Conservation (phyloP, 2,329 filamentous ascomycete species). For the Fusarium caatingaense region DNA sequence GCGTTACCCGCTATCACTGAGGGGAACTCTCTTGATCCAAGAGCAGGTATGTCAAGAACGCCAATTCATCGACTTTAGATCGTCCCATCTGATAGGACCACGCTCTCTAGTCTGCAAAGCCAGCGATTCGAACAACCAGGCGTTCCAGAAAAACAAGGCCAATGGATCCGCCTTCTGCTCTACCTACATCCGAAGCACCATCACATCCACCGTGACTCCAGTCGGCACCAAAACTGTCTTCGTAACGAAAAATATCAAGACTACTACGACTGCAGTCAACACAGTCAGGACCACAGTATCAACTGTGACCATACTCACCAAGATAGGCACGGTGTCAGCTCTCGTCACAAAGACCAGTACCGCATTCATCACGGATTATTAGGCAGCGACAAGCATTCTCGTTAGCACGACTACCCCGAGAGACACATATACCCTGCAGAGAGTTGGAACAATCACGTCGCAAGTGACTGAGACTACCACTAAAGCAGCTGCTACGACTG, state of each 20-base stretch:
- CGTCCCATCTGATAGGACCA: not conserved
- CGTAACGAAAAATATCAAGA: not conserved
- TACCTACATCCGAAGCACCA: not conserved
- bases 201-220: not conserved
- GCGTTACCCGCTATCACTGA: not conserved
- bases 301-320: not conserved
- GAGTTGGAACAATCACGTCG: not conserved
- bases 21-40: not conserved
- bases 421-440: not conserved
- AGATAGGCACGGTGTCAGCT: not conserved
- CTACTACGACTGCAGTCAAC: too few species aligned
- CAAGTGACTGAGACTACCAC: not conserved
- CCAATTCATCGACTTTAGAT: rapidly evolving
- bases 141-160: not conserved
- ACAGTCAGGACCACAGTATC: not conserved
- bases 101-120: not conserved
- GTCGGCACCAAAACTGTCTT: not conserved
- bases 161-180: not conserved
- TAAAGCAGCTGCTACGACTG: not conserved
- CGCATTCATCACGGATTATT: not conserved
- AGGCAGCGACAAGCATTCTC: not conserved
- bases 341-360: not conserved
- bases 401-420: not conserved
- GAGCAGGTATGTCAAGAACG: not conserved
- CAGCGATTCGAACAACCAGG: not conserved